Conservation (phyloP, 1,284 basidiomycete species). For the Trametes hirsuta region DNA sequence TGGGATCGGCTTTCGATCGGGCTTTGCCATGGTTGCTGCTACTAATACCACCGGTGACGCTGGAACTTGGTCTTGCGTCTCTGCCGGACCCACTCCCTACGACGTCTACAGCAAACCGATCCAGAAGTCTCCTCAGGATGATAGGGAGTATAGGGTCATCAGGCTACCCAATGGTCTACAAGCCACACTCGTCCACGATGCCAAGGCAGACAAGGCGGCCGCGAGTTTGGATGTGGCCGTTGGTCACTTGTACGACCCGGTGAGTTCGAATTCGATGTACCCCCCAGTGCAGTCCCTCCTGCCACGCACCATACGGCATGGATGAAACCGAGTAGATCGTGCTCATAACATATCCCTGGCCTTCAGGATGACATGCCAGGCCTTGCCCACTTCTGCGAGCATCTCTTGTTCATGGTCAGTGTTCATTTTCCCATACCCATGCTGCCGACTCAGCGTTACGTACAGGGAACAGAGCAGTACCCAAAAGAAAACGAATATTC, state of each 20-base stretch:
- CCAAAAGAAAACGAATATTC: slow-evolving; percentile 94
- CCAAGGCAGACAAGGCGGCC: slow-evolving; percentile 91
- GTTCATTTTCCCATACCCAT: background rate
- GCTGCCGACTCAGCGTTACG: slow-evolving; percentile 4
- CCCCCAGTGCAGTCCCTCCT: no score
- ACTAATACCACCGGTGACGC: slow-evolving; percentile 11
- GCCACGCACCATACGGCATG: no score
- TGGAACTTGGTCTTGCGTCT: slow-evolving; percentile 28
- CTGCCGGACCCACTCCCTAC: slow-evolving; percentile 27
- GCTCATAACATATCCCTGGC: background rate
- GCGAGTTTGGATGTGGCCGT: slow-evolving; percentile 96
- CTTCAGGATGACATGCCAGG: slow-evolving; percentile 85
- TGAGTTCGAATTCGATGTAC: slow-evolving; percentile 45
- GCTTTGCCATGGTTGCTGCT: slow-evolving; percentile 21
- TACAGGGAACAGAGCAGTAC: slow-evolving; percentile 78
- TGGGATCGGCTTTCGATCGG: slow-evolving; percentile 8
- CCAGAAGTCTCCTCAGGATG: slow-evolving; percentile 77
- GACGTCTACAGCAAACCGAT: slow-evolving; percentile 66
- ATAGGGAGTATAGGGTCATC: slow-evolving; percentile 82
- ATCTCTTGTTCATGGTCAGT: slow-evolving; percentile 91
- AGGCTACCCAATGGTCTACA: slow-evolving; percentile 87
- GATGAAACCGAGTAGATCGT: no score
- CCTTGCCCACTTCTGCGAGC: slow-evolving; percentile 93
- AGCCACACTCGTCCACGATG: slow-evolving; percentile 86
- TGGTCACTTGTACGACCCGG: slow-evolving; percentile 93